These are phyloP conservation scores for Stagonosporopsis tanaceti DNA, from an alignment of 2,329 filamentous ascomycete species.

Conservation along the genomic window DNA sequence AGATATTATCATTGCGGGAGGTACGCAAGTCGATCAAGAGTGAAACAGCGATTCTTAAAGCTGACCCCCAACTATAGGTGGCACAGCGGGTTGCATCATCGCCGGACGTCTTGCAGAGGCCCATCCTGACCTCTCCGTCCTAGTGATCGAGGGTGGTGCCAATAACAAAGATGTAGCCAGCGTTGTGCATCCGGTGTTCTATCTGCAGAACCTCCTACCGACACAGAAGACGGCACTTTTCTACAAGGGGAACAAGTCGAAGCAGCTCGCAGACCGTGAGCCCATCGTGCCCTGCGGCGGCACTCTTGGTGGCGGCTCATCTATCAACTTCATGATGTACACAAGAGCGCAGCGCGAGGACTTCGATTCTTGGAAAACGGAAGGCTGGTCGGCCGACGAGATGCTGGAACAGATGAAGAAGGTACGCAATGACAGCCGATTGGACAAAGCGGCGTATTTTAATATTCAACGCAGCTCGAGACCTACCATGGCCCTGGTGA, in stretches of 20 bases:
- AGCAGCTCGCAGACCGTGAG: slow-evolving; percentile 57
- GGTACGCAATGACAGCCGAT: slow-evolving; percentile 31
- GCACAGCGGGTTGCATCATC: slow-evolving; percentile 54
- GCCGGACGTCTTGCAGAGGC: slow-evolving; percentile 61
- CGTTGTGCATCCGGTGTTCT: slow-evolving; percentile 62
- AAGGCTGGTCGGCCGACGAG: slow-evolving; percentile 62
- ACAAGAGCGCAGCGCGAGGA: slow-evolving; percentile 56
- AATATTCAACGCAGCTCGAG: slow-evolving; percentile 54
- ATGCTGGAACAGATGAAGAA: slow-evolving; percentile 64
- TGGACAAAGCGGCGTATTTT: slow-evolving; percentile 2
- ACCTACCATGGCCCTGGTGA: slow-evolving; percentile 62
- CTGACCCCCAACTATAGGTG: slow-evolving; percentile 22
- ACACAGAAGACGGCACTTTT: slow-evolving; percentile 61
- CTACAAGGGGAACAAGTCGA: slow-evolving; percentile 58
- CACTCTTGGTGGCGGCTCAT: slow-evolving; percentile 67
- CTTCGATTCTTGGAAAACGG: slow-evolving; percentile 62
- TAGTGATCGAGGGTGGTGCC: slow-evolving; percentile 63
- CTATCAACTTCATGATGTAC: slow-evolving; percentile 55
- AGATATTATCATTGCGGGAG: slow-evolving; percentile 62
- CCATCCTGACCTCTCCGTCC: slow-evolving; percentile 58
- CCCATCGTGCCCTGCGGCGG: slow-evolving; percentile 55
- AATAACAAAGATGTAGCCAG: slow-evolving; percentile 62
- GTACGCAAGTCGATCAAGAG: slow-evolving; percentile 33
- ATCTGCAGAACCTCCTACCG: slow-evolving; percentile 57
- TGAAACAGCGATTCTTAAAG: background rate